Percentiles rank a stretch among this genome's conserved stretches.
phyloP scores from a whole-genome alignment of 2,329 filamentous ascomycete genomes.

The Boeremia exigua region DNA sequence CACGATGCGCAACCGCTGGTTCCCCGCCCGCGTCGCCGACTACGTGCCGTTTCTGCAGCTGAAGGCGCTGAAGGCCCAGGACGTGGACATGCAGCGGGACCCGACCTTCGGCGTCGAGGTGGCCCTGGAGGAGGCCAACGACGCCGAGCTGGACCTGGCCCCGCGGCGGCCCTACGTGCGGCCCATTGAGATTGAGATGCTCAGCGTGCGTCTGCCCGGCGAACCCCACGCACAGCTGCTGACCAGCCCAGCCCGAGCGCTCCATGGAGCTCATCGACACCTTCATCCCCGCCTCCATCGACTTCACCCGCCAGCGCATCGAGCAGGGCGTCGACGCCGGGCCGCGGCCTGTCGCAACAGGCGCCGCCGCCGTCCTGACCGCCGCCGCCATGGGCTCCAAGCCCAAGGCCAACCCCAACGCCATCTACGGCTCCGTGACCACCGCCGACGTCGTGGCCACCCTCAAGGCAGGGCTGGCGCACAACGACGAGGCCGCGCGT shows the following conservation, averaged over 20 bases:
- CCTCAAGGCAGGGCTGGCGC: conserved; percentile 56
- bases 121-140: conserved; percentile 38
- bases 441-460: conserved; percentile 58
- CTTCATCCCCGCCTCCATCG: conserved; percentile 55
- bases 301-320: conserved; percentile 56
- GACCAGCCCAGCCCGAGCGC: conserved; percentile 47
- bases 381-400: conserved; percentile 41
- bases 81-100: conserved; percentile 55
- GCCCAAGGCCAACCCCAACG: conserved; percentile 34
- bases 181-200: conserved; percentile 49
- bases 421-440: conserved; percentile 63
- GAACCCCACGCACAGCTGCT: conserved; percentile 9
- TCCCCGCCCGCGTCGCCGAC: conserved; percentile 57
- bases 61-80: conserved; percentile 53
- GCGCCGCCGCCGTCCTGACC: conserved; percentile 45
- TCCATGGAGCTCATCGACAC: conserved; percentile 56
- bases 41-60: conserved; percentile 57
- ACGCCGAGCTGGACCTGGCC: conserved; percentile 24
- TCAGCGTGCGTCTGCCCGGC: conserved; percentile 43
- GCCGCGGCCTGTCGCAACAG: conserved; percentile 43
- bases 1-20: conserved; percentile 63
- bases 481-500: conserved; percentile 58
- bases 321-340: conserved; percentile 42
- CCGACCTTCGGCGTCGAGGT: conserved; percentile 50
- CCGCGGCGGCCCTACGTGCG: conserved; percentile 39